phyloP scores from a whole-genome alignment of 768 basidiomycete species.

The Boletus sensibilis region DNA sequence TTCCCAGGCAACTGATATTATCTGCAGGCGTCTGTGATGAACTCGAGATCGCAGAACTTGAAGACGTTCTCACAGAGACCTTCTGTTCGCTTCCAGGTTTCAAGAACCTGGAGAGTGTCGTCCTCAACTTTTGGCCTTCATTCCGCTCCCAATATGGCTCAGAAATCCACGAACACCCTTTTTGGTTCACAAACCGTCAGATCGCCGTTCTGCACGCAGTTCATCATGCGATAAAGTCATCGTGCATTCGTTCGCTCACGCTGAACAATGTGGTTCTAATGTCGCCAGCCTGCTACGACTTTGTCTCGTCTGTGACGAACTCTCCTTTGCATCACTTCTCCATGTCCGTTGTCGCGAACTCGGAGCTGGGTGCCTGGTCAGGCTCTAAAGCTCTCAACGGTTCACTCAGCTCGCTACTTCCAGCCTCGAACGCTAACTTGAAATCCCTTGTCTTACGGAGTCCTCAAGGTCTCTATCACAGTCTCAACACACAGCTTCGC shows the following conservation, averaged over 20 bases:
- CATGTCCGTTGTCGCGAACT: constrained; percentile 32
- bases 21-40: constrained; percentile 23
- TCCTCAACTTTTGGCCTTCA: constrained; percentile 33
- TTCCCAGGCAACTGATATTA: background rate
- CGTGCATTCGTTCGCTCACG: constrained; percentile 20
- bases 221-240: constrained; percentile 23
- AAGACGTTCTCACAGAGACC: constrained; percentile 28
- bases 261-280: constrained; percentile 28
- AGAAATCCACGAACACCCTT: constrained; percentile 30
- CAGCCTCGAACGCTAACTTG: constrained; percentile 17
- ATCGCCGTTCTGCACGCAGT: constrained; percentile 24
- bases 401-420: constrained; percentile 27
- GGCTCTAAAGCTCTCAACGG: constrained; percentile 31
- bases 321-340: constrained; percentile 32
- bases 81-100: constrained; percentile 22
- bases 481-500: constrained; percentile 21
- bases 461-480: constrained; percentile 31
- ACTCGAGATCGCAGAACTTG: constrained; percentile 33
- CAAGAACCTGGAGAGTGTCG: constrained; percentile 20
- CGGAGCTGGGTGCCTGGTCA: constrained; percentile 30
- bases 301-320: constrained; percentile 24
- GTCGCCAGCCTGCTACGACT: constrained; percentile 28
- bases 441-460: constrained; percentile 27
- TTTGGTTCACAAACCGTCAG: constrained; percentile 34
- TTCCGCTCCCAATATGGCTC: constrained; percentile 24